Base-by-base conservation (phyloP, 2,329 filamentous ascomycete species). In the Arthrobotrys sphaeroides region DNA sequence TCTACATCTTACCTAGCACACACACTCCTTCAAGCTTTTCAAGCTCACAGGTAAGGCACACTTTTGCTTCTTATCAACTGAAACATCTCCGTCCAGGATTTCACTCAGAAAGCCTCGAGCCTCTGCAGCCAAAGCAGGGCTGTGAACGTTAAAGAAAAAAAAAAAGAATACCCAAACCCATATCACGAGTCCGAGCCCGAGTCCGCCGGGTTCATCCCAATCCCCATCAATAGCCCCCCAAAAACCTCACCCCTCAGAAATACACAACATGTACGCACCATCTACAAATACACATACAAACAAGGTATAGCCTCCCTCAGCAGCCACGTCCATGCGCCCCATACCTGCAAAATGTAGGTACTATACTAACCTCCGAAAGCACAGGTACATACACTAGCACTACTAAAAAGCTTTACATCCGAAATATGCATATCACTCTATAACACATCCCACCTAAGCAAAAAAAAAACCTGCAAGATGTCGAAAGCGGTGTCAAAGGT, bases 381-480 rank as follows among this genome's bases (percentile, higher is more conserved):
- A 24, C 18, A 20, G 22, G 24, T 20, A 36, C 26, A 22, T 22
- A 33, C 49, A 18, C 3, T 2, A 31, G 26, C 40, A 45, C 13
- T 61, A 47, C 65, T 60, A 49, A 33, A 12, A 33, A n/a, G 10
- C 26, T n/a, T 51, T 20, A 53, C 47, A 18, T 26, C 31, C 47
- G 47, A 26, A n/a, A 53, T 53, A 18, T 53, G 36, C 36, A 40
- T 16, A 40, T 16, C 13, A 40, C 12, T 16, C 40, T 43, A 20
- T 43, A 43, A 20, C 45, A 49, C 24, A 28, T 28, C 40, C 13
- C 22, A 26, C 13, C 18, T n/a, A n/a, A n/a, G n/a, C n/a, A n/a
- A n/a, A n/a, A n/a, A n/a, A n/a, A n/a, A n/a, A n/a, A n/a, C 16
- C 20, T 61, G 65, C 55, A 69, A 42, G 51, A 68, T 22, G 47